phyloP scores from a whole-genome alignment of 352 stramenopile species.

The Pythium plurisporium region DNA sequence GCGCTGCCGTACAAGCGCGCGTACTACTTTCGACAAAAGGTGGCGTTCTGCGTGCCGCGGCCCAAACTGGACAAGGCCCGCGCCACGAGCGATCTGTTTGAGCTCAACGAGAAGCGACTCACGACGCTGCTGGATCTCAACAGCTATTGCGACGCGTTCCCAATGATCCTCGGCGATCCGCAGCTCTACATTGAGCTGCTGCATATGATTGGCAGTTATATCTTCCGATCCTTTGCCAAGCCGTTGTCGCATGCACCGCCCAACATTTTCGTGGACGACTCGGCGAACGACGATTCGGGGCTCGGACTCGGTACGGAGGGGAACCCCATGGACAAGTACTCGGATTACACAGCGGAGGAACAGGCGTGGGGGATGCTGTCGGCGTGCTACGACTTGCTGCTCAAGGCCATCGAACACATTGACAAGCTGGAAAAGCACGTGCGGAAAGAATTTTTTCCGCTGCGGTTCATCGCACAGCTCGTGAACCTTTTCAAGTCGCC shows the following conservation, averaged over 20 bases:
- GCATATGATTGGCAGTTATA: slow-evolving; percentile 74
- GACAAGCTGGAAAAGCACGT: slow-evolving; percentile 87
- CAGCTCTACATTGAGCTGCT: slow-evolving; percentile 80
- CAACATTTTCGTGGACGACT: slow-evolving; percentile 85
- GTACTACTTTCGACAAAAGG: slow-evolving; percentile 82
- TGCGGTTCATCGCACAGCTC: slow-evolving; percentile 76
- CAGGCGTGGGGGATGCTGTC: slow-evolving; percentile 79
- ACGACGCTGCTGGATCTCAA: slow-evolving; percentile 83
- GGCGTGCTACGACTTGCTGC: slow-evolving; percentile 74
- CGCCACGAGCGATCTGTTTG: slow-evolving; percentile 59
- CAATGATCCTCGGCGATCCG: slow-evolving; percentile 74
- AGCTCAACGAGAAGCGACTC: slow-evolving; percentile 79
- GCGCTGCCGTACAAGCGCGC: slow-evolving; percentile 78
- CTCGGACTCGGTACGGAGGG: slow-evolving; percentile 28
- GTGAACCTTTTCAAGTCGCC: slow-evolving; percentile 84
- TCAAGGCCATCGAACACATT: slow-evolving; percentile 85
- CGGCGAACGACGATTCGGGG: slow-evolving; percentile 44
- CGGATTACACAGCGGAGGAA: slow-evolving; percentile 78
- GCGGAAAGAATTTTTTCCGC: slow-evolving; percentile 80
- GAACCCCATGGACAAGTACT: slow-evolving; percentile 83
- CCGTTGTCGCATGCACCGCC: slow-evolving; percentile 45
- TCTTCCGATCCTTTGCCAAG: slow-evolving; percentile 72
- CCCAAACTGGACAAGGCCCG: slow-evolving; percentile 42
- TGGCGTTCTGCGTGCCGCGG: slow-evolving; percentile 72
- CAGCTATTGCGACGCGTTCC: slow-evolving; percentile 81